phyloP scores from a whole-genome alignment of 2,329 filamentous ascomycete species.

The Ophiostoma quercus region DNA sequence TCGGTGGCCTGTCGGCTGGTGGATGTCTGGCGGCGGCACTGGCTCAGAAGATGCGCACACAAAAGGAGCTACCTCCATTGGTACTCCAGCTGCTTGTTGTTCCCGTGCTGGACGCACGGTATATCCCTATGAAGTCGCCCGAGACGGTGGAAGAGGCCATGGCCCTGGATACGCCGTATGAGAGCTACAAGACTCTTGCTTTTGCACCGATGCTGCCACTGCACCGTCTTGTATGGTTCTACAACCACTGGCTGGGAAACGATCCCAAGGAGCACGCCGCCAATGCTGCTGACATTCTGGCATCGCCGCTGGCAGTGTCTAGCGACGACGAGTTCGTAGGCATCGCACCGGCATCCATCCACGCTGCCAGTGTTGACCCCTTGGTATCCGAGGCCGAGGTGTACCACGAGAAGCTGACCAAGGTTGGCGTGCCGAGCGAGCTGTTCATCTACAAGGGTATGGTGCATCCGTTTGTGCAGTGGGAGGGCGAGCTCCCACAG shows the following conservation, averaged over 20 bases:
- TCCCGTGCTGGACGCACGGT: constrained; percentile 37
- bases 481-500: constrained; percentile 22
- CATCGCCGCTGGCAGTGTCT: constrained; percentile 21
- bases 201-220: constrained; percentile 25
- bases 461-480: constrained; percentile 25
- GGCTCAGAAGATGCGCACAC: constrained; percentile 40
- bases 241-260: constrained; percentile 23
- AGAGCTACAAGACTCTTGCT: constrained; percentile 19
- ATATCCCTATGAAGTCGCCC: constrained; percentile 15
- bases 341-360: constrained; percentile 19
- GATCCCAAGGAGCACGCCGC: constrained; percentile 10
- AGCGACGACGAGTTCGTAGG: not conserved
- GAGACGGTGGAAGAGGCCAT: not conserved
- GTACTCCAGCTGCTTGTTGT: constrained; percentile 35
- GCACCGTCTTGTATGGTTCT: constrained; percentile 24
- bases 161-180: constrained; percentile 18
- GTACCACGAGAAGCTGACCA: constrained; percentile 19
- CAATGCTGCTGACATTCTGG: constrained; percentile 12
- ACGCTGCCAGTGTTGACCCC: constrained; percentile 23
- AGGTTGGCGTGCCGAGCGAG: constrained; percentile 6
- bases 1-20: constrained; percentile 33
- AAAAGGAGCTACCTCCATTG: constrained; percentile 29
- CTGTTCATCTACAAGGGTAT: constrained; percentile 21
- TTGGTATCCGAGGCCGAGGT: constrained; percentile 19
- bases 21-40: constrained; percentile 29